phyloP scores from a whole-genome alignment of 2,329 filamentous ascomycete genomes.

The Phaeosphaeria sp. region DNA sequence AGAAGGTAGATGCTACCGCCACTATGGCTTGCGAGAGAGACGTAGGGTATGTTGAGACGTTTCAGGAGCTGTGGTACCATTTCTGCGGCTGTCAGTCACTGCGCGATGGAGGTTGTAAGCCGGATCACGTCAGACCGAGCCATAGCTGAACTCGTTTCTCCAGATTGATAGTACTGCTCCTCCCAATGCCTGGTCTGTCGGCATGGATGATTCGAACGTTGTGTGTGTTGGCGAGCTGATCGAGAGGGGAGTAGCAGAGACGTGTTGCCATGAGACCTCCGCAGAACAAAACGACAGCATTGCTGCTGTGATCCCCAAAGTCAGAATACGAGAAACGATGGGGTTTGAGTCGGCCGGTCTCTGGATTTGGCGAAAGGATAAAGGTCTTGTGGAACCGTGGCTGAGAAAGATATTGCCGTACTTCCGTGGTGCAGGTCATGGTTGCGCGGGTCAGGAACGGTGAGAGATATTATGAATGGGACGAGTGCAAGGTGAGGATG shows the following conservation, averaged over 20 bases:
- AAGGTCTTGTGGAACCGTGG: slow-evolving; percentile 34
- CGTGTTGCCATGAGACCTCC: slow-evolving; percentile 36
- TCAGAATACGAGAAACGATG: slow-evolving; percentile 39
- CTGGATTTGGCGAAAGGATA: slow-evolving; percentile 29
- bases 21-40: slow-evolving; percentile 43
- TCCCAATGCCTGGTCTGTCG: slow-evolving; percentile 39
- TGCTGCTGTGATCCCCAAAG: slow-evolving; percentile 35
- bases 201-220: slow-evolving; percentile 39
- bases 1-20: slow-evolving; percentile 39
- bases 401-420: slow-evolving; percentile 38
- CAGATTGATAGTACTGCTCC: slow-evolving; percentile 32
- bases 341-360: slow-evolving; percentile 19
- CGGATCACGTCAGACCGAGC: slow-evolving; percentile 25
- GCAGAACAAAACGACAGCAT: slow-evolving; percentile 38
- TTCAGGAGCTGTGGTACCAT: slow-evolving; percentile 36
- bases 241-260: slow-evolving; percentile 32
- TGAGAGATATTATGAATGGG: neutral
- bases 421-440: slow-evolving; percentile 14
- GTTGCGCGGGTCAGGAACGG: neutral
- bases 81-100: slow-evolving; percentile 23
- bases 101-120: neutral
- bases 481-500: neutral
- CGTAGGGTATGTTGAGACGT: slow-evolving; percentile 35
- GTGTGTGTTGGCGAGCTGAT: slow-evolving; percentile 32
- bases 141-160: slow-evolving; percentile 32